Evolutionary conservation across 495 filamentous ascomycete species (phyloP).

Genomic region (Penicillium samsonianum): DNA sequence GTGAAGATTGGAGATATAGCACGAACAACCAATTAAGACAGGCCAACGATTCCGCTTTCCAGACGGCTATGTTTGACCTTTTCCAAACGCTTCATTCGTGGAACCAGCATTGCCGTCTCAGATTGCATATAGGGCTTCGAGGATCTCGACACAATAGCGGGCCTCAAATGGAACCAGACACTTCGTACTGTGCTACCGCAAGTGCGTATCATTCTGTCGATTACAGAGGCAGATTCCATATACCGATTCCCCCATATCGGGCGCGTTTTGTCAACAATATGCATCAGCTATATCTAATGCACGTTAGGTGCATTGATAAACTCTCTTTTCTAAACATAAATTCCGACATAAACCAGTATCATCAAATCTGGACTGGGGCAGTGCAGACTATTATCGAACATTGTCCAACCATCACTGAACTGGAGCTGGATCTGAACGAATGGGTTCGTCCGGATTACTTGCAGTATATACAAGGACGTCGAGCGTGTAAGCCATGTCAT

Average conservation of each 20-base stretch:
- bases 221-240: too few species aligned
- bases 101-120: neutral
- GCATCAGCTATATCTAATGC: neutral
- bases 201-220: neutral
- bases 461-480: constrained; percentile 1
- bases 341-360: neutral
- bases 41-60: constrained; percentile 3
- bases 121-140: neutral
- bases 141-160: neutral
- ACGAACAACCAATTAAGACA: neutral
- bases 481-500: neutral
- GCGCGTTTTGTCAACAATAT: constrained; percentile 1
- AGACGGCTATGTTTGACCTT: constrained; percentile 7
- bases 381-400: neutral
- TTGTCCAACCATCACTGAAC: neutral
- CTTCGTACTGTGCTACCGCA: neutral
- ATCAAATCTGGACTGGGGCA: constrained; percentile 3
- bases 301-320: constrained; percentile 3
- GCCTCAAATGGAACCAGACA: constrained; percentile 2
- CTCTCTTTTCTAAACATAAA: constrained; percentile 2
- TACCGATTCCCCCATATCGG: neutral
- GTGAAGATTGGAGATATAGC: neutral
- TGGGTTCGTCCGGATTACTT: neutral
- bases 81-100: constrained; percentile 7
- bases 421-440: neutral